Base-by-base conservation (phyloP, 1,284 basidiomycete genomes). In the Microbotryum violaceum region DNA sequence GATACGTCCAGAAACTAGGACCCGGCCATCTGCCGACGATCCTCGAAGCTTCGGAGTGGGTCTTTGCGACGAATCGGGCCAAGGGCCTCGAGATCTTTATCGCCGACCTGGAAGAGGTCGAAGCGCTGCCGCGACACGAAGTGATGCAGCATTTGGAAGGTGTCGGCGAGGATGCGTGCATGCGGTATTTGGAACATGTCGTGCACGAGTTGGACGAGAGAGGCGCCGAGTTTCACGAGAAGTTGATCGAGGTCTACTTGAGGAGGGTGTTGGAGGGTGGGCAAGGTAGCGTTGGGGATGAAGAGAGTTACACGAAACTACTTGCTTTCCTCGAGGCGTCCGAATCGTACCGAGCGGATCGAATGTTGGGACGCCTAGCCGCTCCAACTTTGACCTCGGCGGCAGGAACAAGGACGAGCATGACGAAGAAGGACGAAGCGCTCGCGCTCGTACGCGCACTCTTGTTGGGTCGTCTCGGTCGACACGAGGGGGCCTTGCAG, bases 401-500 rank as follows among this genome's bases (percentile, higher is more conserved):
- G 86, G 91, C 68, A 87, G 89, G 87, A 65, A 42, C 37, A 14
- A 42, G 0, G 1, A 5, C 14, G 37, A 18, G 14, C 14, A 42
- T 42, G 37, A 42, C 37, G 14, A 42, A 42, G 16, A 42, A 42
- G 37, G 37, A 42, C 37, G 68, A 73, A 20, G 66, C 73, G 87
- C 79, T 92, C 54, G 89, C 83, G 62, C 89, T 94, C 73, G 90
- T 89, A 1, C 84, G 91, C 46, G 94, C 96, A 0, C 83, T 94
- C 59, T 80, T 98, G 4, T 79, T 97, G 5, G 96, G 94, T 4
- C 82, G 88, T 23, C 80, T 97, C 63, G 91, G 89, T 0, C 85
- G 89, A 62, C 92, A 98, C 71, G 89, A 94, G 69, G 89, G 87
- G 63, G 94, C 94, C 0, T 82, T 99, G 27, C 87, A 90, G 71